Evolutionary conservation across 2,329 filamentous ascomycete genomes (phyloP), one percentile per base, ranked within the genome.

Genomic region (Thermochaetoides dissita): DNA sequence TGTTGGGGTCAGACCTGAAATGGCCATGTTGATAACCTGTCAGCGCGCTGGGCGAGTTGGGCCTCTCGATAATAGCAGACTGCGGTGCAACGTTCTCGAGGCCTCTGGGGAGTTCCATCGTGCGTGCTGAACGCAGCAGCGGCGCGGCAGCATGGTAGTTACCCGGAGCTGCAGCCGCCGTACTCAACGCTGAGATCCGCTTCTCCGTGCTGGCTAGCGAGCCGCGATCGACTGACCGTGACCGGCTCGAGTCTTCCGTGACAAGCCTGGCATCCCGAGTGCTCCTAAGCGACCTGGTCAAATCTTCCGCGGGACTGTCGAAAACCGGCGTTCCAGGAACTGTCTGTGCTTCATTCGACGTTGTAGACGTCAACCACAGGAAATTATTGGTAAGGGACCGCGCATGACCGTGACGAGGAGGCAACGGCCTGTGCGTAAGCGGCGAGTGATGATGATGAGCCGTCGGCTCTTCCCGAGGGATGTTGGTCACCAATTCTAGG

Each of bases 131-230:
- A 8, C 68, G 67, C 7, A 59, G 68, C 50, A 56, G 67, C 45
- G 51, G 69, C 49, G 56, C 72, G 57, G 57, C 63, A 24, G 17
- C 17, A 24, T 24, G 17, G 17, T 24, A 24, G 17, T 24, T 24
- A 24, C 17, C 17, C 17, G 17, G 17, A 24, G 17, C 17, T 24
- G 17, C 81, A 17, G 71, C 63, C 1, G 76, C 68, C 4, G 69
- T 74, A 55, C 71, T 82, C 28, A 85, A 53, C 4, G 73, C 74
- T 2, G 86, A 67, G 48, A 74, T 76, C 46, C 81, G 78, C 49
- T 80, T 77, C 54, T 84, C 78, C 8, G 67, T 63, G 40, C 66
- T 75, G 17, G 66, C 64, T 40, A 81, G 78, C 3, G 62, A 47
- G 49, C 71, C 68, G 35, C 76, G 68, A 45, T 86, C 81, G 6